These are phyloP conservation scores for Penicillium silybi DNA, from an alignment of 495 filamentous ascomycete species.

Conservation along the genomic window DNA sequence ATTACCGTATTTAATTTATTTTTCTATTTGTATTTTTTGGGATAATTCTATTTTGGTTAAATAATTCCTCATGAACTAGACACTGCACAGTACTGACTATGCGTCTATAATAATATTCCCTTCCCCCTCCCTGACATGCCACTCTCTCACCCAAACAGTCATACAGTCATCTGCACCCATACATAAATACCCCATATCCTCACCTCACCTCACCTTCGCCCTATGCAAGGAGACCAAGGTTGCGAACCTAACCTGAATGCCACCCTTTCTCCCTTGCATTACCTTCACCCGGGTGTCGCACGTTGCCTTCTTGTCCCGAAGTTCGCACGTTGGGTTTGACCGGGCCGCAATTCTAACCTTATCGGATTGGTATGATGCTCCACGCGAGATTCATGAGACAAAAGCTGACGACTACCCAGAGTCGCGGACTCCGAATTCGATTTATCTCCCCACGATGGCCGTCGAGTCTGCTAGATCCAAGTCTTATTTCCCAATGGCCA, in stretches of 20 bases:
- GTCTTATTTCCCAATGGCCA: slow-evolving; percentile 33
- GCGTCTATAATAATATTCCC: slow-evolving; percentile 30
- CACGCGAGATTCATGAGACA: background rate
- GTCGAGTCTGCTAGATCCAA: slow-evolving; percentile 37
- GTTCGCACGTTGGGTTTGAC: slow-evolving; percentile 20
- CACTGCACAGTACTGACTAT: slow-evolving; percentile 15
- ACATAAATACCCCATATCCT: background rate
- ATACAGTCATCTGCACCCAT: background rate
- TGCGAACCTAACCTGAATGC: slow-evolving; percentile 13
- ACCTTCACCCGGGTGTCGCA: slow-evolving; percentile 10
- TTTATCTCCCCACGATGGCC: slow-evolving; percentile 30
- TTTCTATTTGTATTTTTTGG: slow-evolving; percentile 5
- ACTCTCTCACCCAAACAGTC: background rate
- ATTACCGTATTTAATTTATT: background rate
- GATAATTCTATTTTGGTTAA: background rate
- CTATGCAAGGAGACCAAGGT: slow-evolving; percentile 11
- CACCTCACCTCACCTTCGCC: background rate
- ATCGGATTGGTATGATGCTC: slow-evolving; percentile 15
- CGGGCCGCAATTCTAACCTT: slow-evolving; percentile 27
- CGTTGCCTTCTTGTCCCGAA: slow-evolving; percentile 17
- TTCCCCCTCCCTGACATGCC: slow-evolving; percentile 7
- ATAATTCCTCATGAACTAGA: background rate
- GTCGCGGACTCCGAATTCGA: background rate
- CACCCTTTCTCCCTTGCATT: slow-evolving; percentile 14
- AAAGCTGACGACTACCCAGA: background rate